These are phyloP conservation scores for Oryza coarctata DNA, from an alignment of 176 grass and related monocot species.

Conservation along the genomic window DNA sequence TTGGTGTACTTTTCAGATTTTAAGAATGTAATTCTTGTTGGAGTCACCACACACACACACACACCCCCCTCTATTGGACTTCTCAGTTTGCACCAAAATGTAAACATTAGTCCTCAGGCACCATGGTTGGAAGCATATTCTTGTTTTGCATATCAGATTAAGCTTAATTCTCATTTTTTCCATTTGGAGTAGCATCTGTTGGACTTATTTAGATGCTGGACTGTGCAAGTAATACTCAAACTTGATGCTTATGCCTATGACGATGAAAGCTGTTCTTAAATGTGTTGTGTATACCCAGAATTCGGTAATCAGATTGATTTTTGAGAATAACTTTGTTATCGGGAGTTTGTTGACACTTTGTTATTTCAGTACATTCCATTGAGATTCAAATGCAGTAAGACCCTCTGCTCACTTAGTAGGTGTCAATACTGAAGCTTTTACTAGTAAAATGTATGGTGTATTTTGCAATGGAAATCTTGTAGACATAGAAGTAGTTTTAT, in stretches of 20 bases:
- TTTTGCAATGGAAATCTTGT: conserved; percentile 5
- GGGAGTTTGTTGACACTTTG: background rate
- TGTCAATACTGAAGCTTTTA: conserved; percentile 1
- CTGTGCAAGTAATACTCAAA: background rate
- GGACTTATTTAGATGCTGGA: conserved; percentile 2
- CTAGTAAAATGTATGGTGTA: background rate
- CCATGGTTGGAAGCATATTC: background rate
- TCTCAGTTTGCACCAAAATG: background rate
- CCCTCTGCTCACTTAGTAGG: background rate
- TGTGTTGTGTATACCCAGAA: background rate
- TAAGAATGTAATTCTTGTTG: background rate
- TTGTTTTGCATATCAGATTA: background rate
- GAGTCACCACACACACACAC: background rate
- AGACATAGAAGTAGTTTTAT: background rate
- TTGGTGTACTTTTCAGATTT: background rate
- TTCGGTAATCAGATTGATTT: background rate
- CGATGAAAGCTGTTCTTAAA: background rate
- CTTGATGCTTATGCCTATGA: background rate
- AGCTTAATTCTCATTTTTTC: background rate
- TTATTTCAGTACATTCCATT: background rate
- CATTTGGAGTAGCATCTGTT: background rate
- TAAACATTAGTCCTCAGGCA: background rate
- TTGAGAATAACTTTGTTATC: background rate
- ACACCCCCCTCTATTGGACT: background rate
- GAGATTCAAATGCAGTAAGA: background rate